These are phyloP conservation scores for Glycine tomentella DNA, from an alignment of 306 rosid species.

Conservation along the genomic window DNA sequence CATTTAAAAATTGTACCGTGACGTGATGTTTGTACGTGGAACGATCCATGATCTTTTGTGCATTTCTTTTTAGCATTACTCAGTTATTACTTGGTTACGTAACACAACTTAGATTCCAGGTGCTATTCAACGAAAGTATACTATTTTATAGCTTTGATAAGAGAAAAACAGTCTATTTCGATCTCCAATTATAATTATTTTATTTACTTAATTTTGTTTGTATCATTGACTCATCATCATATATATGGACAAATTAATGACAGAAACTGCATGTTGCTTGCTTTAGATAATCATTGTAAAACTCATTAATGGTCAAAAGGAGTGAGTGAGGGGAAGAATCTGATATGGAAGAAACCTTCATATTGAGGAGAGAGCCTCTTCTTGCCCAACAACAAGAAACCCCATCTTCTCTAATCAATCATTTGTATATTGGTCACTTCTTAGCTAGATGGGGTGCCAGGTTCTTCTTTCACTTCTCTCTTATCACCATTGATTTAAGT, in stretches of 20 bases:
- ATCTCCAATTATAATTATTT: neutral
- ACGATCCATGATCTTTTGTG: neutral
- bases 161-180: neutral
- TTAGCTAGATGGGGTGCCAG: slow-evolving; percentile 89
- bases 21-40: neutral
- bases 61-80: neutral
- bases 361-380: slow-evolving; percentile 46
- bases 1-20: neutral
- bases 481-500: neutral
- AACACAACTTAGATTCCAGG: neutral
- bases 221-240: neutral
- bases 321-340: neutral
- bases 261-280: slow-evolving; percentile 25
- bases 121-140: slow-evolving; percentile 1
- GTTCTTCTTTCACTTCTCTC: slow-evolving; percentile 45
- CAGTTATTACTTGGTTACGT: neutral
- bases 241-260: neutral
- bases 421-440: slow-evolving; percentile 70
- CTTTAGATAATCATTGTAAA: neutral
- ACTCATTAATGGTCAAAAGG: neutral
- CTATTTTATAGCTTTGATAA: neutral
- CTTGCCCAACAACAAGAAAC: slow-evolving; percentile 41
- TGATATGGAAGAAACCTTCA: slow-evolving; percentile 48
- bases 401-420: slow-evolving; percentile 57
- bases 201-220: slow-evolving; percentile 1